A percentile compares a stretch with the other conserved stretches of the same genome.
Evolutionary conservation across 2,329 filamentous ascomycete genomes (phyloP).

Genomic region (Cladobotryum protrusum): DNA sequence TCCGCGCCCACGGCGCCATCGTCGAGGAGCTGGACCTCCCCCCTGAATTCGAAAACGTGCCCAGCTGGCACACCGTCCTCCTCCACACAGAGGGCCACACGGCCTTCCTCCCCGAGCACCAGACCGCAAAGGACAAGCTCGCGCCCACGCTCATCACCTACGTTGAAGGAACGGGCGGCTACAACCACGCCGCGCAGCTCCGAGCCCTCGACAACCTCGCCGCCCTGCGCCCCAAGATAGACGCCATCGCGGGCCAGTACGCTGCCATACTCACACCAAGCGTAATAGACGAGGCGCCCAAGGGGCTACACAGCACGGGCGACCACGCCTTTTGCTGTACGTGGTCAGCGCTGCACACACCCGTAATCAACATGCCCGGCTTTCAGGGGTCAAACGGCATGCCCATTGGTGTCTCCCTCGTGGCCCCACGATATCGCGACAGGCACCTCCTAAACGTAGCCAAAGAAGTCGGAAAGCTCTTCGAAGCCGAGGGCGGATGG

Average conservation of each 20-base stretch:
- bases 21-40: conserved; percentile 52
- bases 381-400: conserved; percentile 48
- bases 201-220: conserved; percentile 50
- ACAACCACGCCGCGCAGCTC: conserved; percentile 42
- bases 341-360: conserved; percentile 54
- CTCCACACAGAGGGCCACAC: conserved; percentile 46
- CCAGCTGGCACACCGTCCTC: conserved; percentile 46
- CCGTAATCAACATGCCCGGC: conserved; percentile 58
- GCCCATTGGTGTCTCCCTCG: conserved; percentile 53
- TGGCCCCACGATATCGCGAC: conserved; percentile 43
- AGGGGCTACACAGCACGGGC: conserved; percentile 47
- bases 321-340: conserved; percentile 44
- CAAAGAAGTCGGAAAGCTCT: conserved; percentile 31
- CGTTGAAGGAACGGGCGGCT: conserved; percentile 41
- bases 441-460: conserved; percentile 37
- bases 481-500: conserved; percentile 26
- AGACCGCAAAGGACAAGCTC: conserved; percentile 40
- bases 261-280: conserved; percentile 53
- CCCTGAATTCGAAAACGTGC: conserved; percentile 39
- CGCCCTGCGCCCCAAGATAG: conserved; percentile 46
- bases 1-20: conserved; percentile 42
- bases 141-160: conserved; percentile 38
- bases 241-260: conserved; percentile 45
- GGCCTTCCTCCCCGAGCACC: conserved; percentile 50
- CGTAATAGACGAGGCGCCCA: conserved; percentile 52